Base-by-base conservation (phyloP, 1,284 basidiomycete genomes). In the Fomitopsis palustris region DNA sequence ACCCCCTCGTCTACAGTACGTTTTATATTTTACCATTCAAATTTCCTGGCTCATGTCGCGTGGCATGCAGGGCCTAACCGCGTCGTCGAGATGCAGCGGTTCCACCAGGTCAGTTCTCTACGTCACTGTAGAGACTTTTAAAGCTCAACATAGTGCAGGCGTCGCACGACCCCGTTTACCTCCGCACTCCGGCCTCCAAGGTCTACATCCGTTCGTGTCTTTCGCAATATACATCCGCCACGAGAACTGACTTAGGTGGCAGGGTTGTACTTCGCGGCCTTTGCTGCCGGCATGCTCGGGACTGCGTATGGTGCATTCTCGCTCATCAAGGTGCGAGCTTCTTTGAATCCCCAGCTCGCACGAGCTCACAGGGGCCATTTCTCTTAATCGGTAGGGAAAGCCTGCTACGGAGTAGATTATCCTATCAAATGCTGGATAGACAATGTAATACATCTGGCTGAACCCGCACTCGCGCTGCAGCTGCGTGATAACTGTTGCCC, bases 61-160 rank as follows among this genome's bases (percentile, higher is more conserved):
- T n/a, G 53, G 16, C 37, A 51, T 35, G 43, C 67, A 88, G 90
- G 79, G 62, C 84, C 83, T 62, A 89, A 92, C 78, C 72, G 69
- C 59, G 79, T 90, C 62, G 70, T 82, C 54, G 82, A 87, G 75
- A 85, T 74, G 70, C 89, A 92, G 75, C 82, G 75, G 74, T 61
- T 70, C 58, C 79, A 83, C 71, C 90, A 92, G 80, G 89, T 89
- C 74, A 67, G 62, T 29, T 6, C 8, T 16, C 17, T 27, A 10
- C 64, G 21, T 25, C 53, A 17, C 37, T 56, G 35, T 37, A 38
- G 39, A 43, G 47, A 29, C 25, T 5, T 43, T 52, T 39, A 39
- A 43, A 47, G 35, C 19, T 43, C 27, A 31, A 57, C 35, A 41
- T 56, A 45, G 17, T 62, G 16, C 59, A 81, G 74, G 65, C 71